These are phyloP conservation scores for Pythium utonaiense DNA, from an alignment of 352 stramenopile species.

Conservation along the genomic window DNA sequence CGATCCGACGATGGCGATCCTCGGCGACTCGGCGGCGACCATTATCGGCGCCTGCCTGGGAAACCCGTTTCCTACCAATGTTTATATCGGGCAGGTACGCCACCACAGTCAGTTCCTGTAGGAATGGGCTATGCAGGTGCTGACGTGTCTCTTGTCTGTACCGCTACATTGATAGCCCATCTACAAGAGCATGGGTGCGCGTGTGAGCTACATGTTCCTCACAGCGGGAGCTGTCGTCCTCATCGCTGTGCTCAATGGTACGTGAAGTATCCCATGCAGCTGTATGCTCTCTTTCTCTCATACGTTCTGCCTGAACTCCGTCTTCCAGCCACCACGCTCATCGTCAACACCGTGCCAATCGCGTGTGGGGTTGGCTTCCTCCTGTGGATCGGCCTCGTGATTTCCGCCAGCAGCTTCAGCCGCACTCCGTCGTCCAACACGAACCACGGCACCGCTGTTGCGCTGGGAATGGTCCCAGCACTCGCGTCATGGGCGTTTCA, in stretches of 20 bases:
- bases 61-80: slow-evolving; percentile 38
- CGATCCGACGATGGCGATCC: slow-evolving; percentile 29
- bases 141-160: too few species aligned
- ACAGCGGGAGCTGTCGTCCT: slow-evolving; percentile 25
- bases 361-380: slow-evolving; percentile 41
- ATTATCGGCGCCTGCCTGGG: slow-evolving; percentile 37
- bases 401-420: slow-evolving; percentile 40
- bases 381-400: slow-evolving; percentile 49
- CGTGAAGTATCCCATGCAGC: neutral
- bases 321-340: slow-evolving; percentile 24
- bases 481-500: slow-evolving; percentile 41
- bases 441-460: slow-evolving; percentile 39
- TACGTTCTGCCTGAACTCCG: too few species aligned
- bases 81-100: slow-evolving; percentile 41
- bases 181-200: slow-evolving; percentile 47
- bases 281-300: neutral
- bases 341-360: slow-evolving; percentile 34
- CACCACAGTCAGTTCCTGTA: neutral
- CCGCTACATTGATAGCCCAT: slow-evolving; percentile 22
- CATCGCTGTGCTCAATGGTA: slow-evolving; percentile 33
- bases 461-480: slow-evolving; percentile 36
- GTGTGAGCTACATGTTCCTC: slow-evolving; percentile 35
- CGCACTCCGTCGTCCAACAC: slow-evolving; percentile 33
- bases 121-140: too few species aligned
- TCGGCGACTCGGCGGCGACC: slow-evolving; percentile 34